Evolutionary conservation across 306 rosid species (phyloP), one percentile per base, ranked within the genome.

Genomic region (Malus asiatica): DNA sequence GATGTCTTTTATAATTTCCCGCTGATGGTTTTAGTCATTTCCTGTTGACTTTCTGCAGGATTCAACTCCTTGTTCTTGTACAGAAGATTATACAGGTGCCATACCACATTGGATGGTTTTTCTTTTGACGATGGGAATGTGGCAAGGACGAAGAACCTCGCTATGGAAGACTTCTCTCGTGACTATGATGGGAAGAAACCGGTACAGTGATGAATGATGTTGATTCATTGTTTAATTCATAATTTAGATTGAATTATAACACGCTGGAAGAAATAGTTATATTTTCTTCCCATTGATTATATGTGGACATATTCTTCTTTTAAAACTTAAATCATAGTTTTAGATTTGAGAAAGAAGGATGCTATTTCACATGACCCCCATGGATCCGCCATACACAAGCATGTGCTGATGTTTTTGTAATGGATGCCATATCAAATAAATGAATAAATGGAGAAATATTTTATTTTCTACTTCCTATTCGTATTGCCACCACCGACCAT

Each of bases 171-270:
- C 61, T 95, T 95, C 79, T 66, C 69, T 76, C 58, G 68, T 11
- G 80, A 84, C 59, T 90, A 88, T 73, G 99, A 95, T 78, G 88
- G 88, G 33, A 95, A 90, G 85, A 89, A 90, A 87, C 99, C 97
- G 89, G 97, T 95, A 90, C 80, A 42, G n/a, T 65, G 71, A 68
- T 71, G 55, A 48, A 48, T 48, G 18, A 48, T 15, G 38, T 70
- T 32, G 46, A 5, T 38, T 42, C 25, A 40, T 8, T 20, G 73
- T 52, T 67, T 1, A 23, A 57, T 51, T 33, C 38, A 33, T 33
- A 16, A 16, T 38, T 2, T 51, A 44, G 45, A 66, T 38, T 27
- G 19, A 65, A 30, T 51, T 48, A 4, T 48, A 4, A 32, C 2
- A 45, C 14, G 16, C 27, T n/a, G 27, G 57, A 23, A 4, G 38